Conservation (phyloP, 805 yeast species). For the Soucietia sequanensis region DNA sequence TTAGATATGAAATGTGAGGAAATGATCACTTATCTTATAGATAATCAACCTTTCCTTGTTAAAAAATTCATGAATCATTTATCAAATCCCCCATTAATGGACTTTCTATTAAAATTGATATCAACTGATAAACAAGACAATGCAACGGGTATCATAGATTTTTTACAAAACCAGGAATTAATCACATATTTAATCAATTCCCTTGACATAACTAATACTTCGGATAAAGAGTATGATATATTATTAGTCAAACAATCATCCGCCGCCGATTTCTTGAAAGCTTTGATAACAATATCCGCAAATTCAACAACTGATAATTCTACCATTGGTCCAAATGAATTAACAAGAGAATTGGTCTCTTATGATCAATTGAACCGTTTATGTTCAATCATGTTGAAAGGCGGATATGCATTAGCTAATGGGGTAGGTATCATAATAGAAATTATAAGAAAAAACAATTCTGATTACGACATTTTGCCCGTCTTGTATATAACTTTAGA, state of each 20-base stretch:
- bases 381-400: conserved; percentile 41
- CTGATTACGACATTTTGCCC: conserved; percentile 46
- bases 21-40: conserved; percentile 43
- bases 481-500: conserved; percentile 44
- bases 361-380: conserved; percentile 33
- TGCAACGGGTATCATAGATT: conserved; percentile 46
- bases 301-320: conserved; percentile 46
- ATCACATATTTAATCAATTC: conserved; percentile 35
- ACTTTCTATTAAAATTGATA: conserved; percentile 41
- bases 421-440: conserved; percentile 50
- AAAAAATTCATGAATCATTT: conserved; percentile 43
- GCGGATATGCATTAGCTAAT: conserved; percentile 47
- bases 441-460: conserved; percentile 44
- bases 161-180: conserved; percentile 39
- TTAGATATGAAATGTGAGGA: conserved; percentile 50
- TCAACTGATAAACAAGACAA: conserved; percentile 48
- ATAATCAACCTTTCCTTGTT: conserved; percentile 41
- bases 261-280: conserved; percentile 46
- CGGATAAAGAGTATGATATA: conserved; percentile 13
- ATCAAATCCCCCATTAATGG: conserved; percentile 47
- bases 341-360: conserved; percentile 44
- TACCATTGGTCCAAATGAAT: conserved; percentile 47
- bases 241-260: conserved; percentile 35
- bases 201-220: conserved; percentile 19
- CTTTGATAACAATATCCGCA: conserved; percentile 45